Evolutionary conservation across 495 filamentous ascomycete species (phyloP), one percentile per base, ranked within the genome.

Genomic region (Cenococcum geophilum): DNA sequence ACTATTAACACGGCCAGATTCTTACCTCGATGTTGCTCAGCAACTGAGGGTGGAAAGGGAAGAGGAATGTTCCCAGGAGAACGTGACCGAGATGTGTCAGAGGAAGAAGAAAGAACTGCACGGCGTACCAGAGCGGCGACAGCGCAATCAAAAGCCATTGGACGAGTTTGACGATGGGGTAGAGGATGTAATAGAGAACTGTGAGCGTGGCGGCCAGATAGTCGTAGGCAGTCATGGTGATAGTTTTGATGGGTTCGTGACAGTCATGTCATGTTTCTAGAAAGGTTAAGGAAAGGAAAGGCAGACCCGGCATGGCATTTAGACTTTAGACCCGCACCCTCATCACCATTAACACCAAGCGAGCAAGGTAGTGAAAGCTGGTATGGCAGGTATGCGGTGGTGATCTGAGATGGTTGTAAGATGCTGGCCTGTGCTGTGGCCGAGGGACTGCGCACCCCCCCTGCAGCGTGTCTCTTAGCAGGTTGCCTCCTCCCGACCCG

Each of bases 11-110:
- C 5, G 36, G 27, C 37, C 27, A 32, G 27, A 32, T 57, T 22
- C 47, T 67, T 79, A 89, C 87, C 83, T 90, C 85, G 56, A 89
- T 78, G 70, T 77, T 84, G 22, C 74, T 73, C 0, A 88, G 67
- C 25, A 87, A 60, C 48, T 58, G 67, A 21, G 86, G 59, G 42
- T 45, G 43, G 53, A 77, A 67, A n/a, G 71, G 73, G 40, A 67
- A 60, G 4, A 58, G 6, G 25, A 70, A 32, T 55, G 76, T 42
- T 59, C 60, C 49, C 32, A 66, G 50, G 52, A 78, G 42, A 59
- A 74, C 68, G 53, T 61, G 61, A 21, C 65, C 61, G 4, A 74
- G 45, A 45, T 66, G 67, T 16, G 70, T 63, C 55, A 74, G 2
- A 18, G 74, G 74, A 12, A 75, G 66, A 10, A 71, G 59, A 21